Base-by-base conservation (phyloP, 2,329 filamentous ascomycete genomes). In the Calonectria pauciramosa region DNA sequence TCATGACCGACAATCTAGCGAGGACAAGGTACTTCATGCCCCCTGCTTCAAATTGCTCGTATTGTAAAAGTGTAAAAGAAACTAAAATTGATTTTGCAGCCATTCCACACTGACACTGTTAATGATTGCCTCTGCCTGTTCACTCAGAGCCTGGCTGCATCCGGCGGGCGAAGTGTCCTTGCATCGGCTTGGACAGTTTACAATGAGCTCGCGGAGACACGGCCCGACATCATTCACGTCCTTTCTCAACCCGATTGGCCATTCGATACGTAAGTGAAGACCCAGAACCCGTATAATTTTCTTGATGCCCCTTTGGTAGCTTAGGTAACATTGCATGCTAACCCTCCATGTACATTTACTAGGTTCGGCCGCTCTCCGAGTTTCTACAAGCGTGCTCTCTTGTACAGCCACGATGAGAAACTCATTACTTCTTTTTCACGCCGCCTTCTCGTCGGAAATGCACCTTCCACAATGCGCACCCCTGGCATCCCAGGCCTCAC, bases 181-280 rank as follows among this genome's bases (percentile, higher is more conserved):
- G 87, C 90, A 0, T 90, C 89, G 73, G 88, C 86, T 13, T 90
- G 88, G 87, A 84, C 84, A 2, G 88, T 93, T 1, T 93, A 93
- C 80, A 93, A 93, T 75, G 88, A 92, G 77, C 84, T 93, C 1
- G 91, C 91, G 0, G 83, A 82, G 23, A 89, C 86, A 0, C 82
- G 91, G 18, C 91, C 91, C 0, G 91, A 93, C 76, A 81, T 93
- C 5, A 88, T 93, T 32, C 84, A 87, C 6, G 90, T 89, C 0
- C 82, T 93, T 32, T 82, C 87, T 0, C 83, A 87, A 68, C 87
- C 60, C 11, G 44, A 69, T 41, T 73, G 71, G 71, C 65, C 41
- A 8, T 69, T 69, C 28, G 71, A 73, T 44, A 73, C 65, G 71
- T 73, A 36, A 34, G 66, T 47, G n/a, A 10, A 23, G 1, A 47